Evolutionary conservation across 768 basidiomycete species (phyloP).

Genomic region (Hericium rajendrae): DNA sequence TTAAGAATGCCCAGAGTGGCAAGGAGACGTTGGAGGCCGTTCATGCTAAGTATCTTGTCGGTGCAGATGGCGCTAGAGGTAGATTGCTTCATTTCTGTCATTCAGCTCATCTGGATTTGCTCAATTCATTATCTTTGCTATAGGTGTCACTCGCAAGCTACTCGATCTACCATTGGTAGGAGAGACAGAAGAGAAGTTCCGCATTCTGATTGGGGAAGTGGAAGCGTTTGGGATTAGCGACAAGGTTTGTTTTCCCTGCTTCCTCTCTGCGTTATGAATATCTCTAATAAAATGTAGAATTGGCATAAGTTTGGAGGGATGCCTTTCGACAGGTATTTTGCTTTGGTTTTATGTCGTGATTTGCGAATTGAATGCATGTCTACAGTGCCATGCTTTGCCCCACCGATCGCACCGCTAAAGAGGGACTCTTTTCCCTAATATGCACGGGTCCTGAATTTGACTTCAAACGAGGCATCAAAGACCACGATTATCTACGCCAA

Average conservation of each 20-base stretch:
- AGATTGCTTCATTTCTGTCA: neutral
- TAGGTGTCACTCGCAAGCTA: neutral
- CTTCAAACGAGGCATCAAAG: neutral
- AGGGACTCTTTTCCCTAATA: neutral
- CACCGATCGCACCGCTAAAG: neutral
- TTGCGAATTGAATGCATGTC: no score
- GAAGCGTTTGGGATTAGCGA: neutral
- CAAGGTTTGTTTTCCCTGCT: neutral
- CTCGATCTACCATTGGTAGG: neutral
- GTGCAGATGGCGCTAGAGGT: slow-evolving; percentile 7
- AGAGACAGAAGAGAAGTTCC: neutral
- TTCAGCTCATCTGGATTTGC: neutral
- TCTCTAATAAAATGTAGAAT: neutral
- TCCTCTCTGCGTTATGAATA: neutral
- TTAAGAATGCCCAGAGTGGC: neutral
- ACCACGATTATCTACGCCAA: neutral
- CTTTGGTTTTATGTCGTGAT: no score
- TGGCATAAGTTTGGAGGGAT: neutral
- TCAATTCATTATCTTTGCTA: neutral
- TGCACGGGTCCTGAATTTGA: neutral
- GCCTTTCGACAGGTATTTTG: neutral
- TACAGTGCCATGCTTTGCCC: neutral
- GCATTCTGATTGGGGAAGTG: slow-evolving; percentile 1
- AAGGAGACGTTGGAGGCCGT: neutral
- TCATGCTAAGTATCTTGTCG: neutral